A percentile compares a stretch with the other conserved stretches of the same genome.
These are phyloP conservation scores for Lipomyces yarrowii DNA, from an alignment of 1,139 yeast species.

Conservation along the genomic window DNA sequence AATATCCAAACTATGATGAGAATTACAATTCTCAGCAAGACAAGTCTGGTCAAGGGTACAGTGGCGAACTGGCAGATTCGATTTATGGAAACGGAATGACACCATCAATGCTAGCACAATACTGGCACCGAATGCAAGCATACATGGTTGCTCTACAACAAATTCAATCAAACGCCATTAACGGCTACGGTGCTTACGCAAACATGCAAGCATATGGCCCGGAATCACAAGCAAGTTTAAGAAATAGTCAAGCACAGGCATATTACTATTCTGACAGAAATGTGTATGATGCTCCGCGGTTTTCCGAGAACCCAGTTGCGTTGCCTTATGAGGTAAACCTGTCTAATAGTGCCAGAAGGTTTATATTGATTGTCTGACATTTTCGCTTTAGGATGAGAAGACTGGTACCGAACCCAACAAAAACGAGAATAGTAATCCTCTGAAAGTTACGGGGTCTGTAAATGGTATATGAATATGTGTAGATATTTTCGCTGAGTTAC, in stretches of 20 bases:
- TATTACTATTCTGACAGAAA: neutral
- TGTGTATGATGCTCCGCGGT: neutral
- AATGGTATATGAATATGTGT: neutral
- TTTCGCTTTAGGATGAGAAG: neutral
- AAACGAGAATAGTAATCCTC: neutral
- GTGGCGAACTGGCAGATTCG: conserved; percentile 45
- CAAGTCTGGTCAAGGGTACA: conserved; percentile 39
- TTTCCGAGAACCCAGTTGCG: neutral
- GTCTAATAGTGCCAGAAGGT: neutral
- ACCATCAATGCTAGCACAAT: conserved; percentile 85
- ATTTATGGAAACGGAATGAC: conserved; percentile 58
- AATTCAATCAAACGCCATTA: conserved; percentile 15
- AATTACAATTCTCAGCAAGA: conserved; percentile 35
- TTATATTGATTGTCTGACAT: neutral
- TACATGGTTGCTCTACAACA: conserved; percentile 67
- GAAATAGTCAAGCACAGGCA: neutral
- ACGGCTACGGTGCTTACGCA: conserved; percentile 19
- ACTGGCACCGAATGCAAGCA: conserved; percentile 84
- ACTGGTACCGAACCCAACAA: neutral
- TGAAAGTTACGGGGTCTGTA: neutral
- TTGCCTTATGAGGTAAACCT: neutral
- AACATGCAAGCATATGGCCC: conserved; percentile 16
- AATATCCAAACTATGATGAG: conserved; percentile 19
- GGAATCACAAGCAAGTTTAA: conserved; percentile 8
- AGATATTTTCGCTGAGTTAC: neutral